Evolutionary conservation across 257 asterid species (phyloP).

Genomic region (Cynanchum wilfordii): DNA sequence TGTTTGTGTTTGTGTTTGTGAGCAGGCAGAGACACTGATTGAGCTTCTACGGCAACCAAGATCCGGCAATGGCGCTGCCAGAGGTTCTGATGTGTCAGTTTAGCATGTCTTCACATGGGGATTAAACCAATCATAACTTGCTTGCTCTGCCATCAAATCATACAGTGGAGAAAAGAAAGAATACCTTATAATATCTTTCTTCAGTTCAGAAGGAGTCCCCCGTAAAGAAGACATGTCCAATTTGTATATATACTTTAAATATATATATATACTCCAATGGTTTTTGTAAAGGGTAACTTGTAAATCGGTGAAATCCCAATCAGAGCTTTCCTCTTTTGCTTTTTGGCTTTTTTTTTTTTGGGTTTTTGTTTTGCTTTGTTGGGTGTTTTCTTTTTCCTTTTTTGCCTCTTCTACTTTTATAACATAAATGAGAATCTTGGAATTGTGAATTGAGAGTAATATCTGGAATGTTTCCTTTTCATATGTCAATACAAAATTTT

Average conservation of each 20-base stretch:
- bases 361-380: not conserved
- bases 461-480: not conserved
- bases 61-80: conserved; percentile 60
- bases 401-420: not conserved
- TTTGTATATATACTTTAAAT: conserved; percentile 10
- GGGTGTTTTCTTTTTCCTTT: not conserved
- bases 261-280: not conserved
- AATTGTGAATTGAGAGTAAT: conserved; percentile 6
- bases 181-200: not conserved
- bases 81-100: conserved; percentile 41
- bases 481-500: not conserved
- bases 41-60: conserved; percentile 87
- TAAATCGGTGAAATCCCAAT: conserved; percentile 14
- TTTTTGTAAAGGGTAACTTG: conserved; percentile 13
- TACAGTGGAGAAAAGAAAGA: not conserved
- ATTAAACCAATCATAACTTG: not conserved
- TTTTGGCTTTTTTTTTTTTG: not conserved
- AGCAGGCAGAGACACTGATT: conserved; percentile 82
- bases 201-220: not conserved
- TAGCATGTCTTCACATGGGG: conserved; percentile 14
- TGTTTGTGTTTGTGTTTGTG: conserved; percentile 8
- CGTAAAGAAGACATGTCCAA: not conserved
- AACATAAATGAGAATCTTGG: conserved; percentile 1
- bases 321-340: not conserved
- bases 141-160: not conserved